phyloP scores from a whole-genome alignment of 306 rosid genomes.

The Echinosophora koreensis region DNA sequence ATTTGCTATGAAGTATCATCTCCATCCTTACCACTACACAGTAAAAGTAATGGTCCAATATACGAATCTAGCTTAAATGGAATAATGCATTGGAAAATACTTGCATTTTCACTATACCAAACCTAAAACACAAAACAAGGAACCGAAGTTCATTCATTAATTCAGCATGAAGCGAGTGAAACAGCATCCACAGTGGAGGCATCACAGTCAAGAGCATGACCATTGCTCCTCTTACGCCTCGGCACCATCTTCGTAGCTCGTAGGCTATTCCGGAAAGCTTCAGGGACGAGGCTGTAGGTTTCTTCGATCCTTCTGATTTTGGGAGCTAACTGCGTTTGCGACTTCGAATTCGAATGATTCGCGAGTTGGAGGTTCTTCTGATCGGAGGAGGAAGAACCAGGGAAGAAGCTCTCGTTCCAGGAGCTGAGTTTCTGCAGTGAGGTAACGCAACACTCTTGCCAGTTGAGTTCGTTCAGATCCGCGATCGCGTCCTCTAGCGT shows the following conservation, averaged over 20 bases:
- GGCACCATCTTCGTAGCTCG: constrained; percentile 45
- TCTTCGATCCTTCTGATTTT: neutral
- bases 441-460: constrained; percentile 88
- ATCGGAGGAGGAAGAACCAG: constrained; percentile 18
- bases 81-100: neutral
- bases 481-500: constrained; percentile 58
- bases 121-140: no score
- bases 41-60: constrained; percentile 21
- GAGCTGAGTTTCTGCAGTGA: constrained; percentile 61
- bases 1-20: neutral
- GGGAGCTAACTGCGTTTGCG: neutral
- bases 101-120: neutral
- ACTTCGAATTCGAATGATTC: constrained; percentile 18
- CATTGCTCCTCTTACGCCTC: constrained; percentile 47
- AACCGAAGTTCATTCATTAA: neutral
- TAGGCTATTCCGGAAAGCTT: neutral
- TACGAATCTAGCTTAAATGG: neutral
- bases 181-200: constrained; percentile 49
- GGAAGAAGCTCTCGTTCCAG: constrained; percentile 30
- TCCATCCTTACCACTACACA: constrained; percentile 4
- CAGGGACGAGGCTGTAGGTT: constrained; percentile 12
- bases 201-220: constrained; percentile 30
- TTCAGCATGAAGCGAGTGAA: constrained; percentile 60
- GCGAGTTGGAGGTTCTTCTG: constrained; percentile 30
- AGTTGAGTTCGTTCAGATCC: constrained; percentile 69